Conservation (phyloP, 805 yeast genomes). For the Candida patagonica region DNA sequence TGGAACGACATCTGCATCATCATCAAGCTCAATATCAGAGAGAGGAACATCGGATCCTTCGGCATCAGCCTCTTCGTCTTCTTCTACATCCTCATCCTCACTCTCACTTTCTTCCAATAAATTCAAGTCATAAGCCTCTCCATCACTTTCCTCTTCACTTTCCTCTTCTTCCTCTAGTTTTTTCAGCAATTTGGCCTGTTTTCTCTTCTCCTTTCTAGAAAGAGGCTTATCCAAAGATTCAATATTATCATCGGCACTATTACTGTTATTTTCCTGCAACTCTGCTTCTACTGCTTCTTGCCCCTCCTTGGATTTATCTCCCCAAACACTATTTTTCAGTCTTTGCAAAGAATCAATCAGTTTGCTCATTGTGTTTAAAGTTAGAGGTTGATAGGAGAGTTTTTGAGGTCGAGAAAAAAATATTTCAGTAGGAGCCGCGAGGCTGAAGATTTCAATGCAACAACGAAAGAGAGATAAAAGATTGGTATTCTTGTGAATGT, state of each 20-base stretch:
- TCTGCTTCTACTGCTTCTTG: neutral
- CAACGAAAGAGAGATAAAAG: too few species aligned
- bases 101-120: conserved; percentile 24
- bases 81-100: conserved; percentile 41
- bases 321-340: conserved; percentile 1
- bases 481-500: too few species aligned
- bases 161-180: neutral
- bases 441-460: too few species aligned
- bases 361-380: neutral
- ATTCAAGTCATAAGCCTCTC: neutral
- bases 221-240: conserved; percentile 8
- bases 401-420: neutral
- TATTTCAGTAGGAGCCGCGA: neutral
- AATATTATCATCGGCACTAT: too few species aligned
- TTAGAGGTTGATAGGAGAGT: neutral
- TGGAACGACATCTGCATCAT: conserved; percentile 92
- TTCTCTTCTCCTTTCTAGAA: conserved; percentile 3
- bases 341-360: neutral
- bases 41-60: conserved; percentile 79
- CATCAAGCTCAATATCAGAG: conserved; percentile 85
- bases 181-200: neutral
- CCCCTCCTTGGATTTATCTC: neutral
- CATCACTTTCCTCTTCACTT: neutral
- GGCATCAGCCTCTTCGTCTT: conserved; percentile 48
- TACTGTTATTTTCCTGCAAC: too few species aligned